Evolutionary conservation across 78 protist species (phyloP).

Genomic region (Dictyostelium purpureum): DNA sequence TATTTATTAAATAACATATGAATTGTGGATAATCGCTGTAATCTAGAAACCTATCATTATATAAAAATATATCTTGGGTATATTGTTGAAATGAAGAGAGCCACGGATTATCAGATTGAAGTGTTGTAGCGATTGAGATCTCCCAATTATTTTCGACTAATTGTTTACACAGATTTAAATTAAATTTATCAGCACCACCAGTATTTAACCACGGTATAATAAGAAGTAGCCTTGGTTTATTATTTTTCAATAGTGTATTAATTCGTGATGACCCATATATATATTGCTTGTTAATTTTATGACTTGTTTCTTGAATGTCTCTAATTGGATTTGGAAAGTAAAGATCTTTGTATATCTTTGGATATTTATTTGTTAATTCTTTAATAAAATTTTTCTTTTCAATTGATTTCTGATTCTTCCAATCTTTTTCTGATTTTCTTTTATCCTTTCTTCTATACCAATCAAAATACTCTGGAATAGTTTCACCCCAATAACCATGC

Average conservation of each 20-base stretch:
- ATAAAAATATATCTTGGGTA: slow-evolving; percentile 43
- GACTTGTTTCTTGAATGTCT: not conserved
- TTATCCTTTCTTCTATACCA: slow-evolving; percentile 64
- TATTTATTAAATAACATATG: slow-evolving; percentile 26
- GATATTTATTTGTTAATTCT: slow-evolving; percentile 33
- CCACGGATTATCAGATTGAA: slow-evolving; percentile 45
- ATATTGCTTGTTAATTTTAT: not conserved
- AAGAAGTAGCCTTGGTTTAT: slow-evolving; percentile 29
- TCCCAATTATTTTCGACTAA: slow-evolving; percentile 53
- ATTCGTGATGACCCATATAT: not conserved
- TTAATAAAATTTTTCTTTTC: not conserved
- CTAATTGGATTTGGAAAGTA: not conserved
- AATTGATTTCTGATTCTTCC: not conserved
- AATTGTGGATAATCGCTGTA: slow-evolving; percentile 23
- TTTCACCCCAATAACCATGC: slow-evolving; percentile 65
- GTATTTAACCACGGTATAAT: slow-evolving; percentile 73
- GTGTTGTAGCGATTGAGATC: slow-evolving; percentile 24
- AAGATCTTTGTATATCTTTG: not conserved
- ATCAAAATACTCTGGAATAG: slow-evolving; percentile 54
- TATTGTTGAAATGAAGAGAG: slow-evolving; percentile 24
- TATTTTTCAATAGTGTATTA: slow-evolving; percentile 14
- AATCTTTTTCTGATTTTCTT: not conserved
- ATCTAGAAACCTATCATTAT: slow-evolving; percentile 2
- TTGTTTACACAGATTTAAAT: slow-evolving; percentile 56
- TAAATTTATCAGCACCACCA: slow-evolving; percentile 75